These are phyloP conservation scores for Diaporthe sp. DNA, from an alignment of 2,329 filamentous ascomycete species.

Conservation along the genomic window DNA sequence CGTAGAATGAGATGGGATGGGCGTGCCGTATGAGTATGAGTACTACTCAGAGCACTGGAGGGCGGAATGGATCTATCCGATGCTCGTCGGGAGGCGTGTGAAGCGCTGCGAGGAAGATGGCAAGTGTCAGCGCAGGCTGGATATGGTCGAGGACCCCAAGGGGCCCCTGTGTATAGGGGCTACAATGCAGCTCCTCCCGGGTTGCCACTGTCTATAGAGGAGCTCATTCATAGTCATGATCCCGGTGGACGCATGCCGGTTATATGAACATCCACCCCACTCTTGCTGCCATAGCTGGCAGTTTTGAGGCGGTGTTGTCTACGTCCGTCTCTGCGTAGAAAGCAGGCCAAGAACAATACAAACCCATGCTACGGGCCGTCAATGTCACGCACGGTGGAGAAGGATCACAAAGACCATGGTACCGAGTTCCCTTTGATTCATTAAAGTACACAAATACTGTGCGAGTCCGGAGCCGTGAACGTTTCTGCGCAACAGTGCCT, in stretches of 20 bases:
- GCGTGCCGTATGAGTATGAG: not conserved
- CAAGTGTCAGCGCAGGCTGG: not conserved
- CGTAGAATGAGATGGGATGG: not conserved
- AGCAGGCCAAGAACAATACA: not conserved
- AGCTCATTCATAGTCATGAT: not conserved
- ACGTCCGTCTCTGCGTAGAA: not conserved
- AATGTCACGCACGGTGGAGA: not conserved
- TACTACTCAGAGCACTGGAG: not conserved
- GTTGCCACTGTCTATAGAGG: not conserved
- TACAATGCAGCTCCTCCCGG: not conserved
- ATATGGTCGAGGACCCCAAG: not conserved
- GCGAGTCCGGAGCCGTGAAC: slow-evolving; percentile 26
- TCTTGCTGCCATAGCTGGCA: not conserved
- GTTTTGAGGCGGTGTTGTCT: not conserved
- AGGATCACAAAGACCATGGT: not conserved
- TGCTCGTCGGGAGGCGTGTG: not conserved
- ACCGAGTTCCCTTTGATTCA: slow-evolving; percentile 21
- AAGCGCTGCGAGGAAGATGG: not conserved
- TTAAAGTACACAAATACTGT: slow-evolving; percentile 7
- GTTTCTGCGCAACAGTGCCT: slow-evolving; percentile 24
- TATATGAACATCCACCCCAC: not conserved
- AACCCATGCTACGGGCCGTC: not conserved
- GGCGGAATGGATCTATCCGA: not conserved
- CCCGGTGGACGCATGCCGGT: not conserved
- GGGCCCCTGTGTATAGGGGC: not conserved